phyloP scores from a whole-genome alignment of 805 yeast species.

The Sporopachydermia lactativora region DNA sequence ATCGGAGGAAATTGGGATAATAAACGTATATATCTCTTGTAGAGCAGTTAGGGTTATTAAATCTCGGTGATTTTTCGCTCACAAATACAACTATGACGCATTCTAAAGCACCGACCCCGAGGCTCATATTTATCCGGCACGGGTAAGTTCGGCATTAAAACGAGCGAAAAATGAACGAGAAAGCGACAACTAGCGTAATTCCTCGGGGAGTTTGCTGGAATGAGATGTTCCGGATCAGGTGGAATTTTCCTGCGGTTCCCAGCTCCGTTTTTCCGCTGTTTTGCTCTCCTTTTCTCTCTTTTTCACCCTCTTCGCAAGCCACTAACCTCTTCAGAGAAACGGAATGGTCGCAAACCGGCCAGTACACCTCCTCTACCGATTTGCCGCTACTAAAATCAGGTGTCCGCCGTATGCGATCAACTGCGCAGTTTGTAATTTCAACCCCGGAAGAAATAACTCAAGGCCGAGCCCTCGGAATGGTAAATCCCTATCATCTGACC shows the following conservation, averaged over 20 bases:
- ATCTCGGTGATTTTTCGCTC: too few species aligned
- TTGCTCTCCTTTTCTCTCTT: too few species aligned
- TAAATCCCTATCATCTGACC: slow-evolving; percentile 50
- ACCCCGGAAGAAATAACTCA: slow-evolving; percentile 33
- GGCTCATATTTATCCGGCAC: slow-evolving; percentile 63
- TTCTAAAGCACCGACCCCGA: slow-evolving; percentile 33
- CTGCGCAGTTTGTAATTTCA: slow-evolving; percentile 24
- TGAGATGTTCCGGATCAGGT: too few species aligned
- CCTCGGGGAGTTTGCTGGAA: too few species aligned
- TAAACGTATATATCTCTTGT: too few species aligned
- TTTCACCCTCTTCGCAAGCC: neutral
- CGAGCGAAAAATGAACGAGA: too few species aligned
- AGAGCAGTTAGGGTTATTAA: too few species aligned
- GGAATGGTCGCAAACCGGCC: slow-evolving; percentile 92
- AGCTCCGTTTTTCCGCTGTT: too few species aligned
- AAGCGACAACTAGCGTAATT: too few species aligned
- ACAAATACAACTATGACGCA: neutral
- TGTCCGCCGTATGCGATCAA: slow-evolving; percentile 54
- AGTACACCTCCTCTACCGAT: slow-evolving; percentile 80
- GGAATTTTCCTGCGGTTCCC: too few species aligned
- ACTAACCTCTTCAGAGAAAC: slow-evolving; percentile 39
- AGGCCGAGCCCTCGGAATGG: slow-evolving; percentile 43
- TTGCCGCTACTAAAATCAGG: slow-evolving; percentile 68
- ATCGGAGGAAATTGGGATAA: too few species aligned
- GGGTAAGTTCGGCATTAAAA: slow-evolving; percentile 24